Conservation (phyloP, 306 rosid species). For the Cucurbita ficifolia region DNA sequence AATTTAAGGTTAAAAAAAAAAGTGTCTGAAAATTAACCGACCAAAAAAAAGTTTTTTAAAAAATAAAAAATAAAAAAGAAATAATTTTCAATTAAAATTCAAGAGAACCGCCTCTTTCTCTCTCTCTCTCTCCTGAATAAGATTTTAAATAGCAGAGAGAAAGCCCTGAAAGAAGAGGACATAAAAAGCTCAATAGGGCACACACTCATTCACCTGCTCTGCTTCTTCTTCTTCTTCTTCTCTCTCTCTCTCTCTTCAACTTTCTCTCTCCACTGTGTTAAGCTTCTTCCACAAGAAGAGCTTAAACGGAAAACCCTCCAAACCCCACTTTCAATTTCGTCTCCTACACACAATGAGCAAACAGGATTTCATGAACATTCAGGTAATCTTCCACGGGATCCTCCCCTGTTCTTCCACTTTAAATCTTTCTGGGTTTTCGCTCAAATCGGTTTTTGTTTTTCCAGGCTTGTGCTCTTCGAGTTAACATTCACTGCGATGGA, state of each 20-base stretch:
- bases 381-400: conserved; percentile 22
- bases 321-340: not conserved
- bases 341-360: conserved; percentile 39
- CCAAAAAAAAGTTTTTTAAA: no score
- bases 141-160: not conserved
- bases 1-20: no score
- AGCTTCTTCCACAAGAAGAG: conserved; percentile 17
- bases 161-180: not conserved
- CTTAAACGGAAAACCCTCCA: conserved; percentile 1
- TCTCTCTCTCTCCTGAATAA: not conserved
- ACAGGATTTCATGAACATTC: conserved; percentile 61
- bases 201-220: not conserved
- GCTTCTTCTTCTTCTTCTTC: not conserved
- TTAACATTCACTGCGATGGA: conserved; percentile 78
- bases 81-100: not conserved
- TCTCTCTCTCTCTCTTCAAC: not conserved
- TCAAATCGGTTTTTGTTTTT: no score
- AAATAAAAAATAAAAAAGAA: no score
- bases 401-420: not conserved
- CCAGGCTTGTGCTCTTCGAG: conserved; percentile 64
- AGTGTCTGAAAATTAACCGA: no score
- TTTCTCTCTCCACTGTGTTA: not conserved
- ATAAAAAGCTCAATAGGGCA: not conserved
- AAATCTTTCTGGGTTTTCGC: not conserved
- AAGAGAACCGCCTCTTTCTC: not conserved